Percentiles rank a stretch among this genome's conserved stretches.
These are phyloP conservation scores for Eimeria falciformis DNA, from an alignment of 169 alveolate genomes.

Conservation along the genomic window DNA sequence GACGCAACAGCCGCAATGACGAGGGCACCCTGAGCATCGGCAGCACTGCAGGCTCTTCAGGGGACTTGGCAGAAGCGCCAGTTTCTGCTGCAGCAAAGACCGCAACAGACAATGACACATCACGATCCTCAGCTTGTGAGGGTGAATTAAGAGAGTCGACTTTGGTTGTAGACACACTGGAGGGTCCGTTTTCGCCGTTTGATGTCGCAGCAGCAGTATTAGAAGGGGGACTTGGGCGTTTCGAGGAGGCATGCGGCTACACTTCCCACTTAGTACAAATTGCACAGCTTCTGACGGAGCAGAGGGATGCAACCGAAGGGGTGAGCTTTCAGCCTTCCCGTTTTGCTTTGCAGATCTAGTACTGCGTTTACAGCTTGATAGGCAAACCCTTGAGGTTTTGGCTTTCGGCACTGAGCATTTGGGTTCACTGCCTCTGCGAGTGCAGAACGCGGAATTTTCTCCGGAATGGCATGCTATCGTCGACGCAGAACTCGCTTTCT, in stretches of 20 bases:
- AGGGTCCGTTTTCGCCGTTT: not conserved
- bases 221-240: not conserved
- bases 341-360: not conserved
- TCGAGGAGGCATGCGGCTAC: not conserved
- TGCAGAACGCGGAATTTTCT: not conserved
- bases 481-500: slow-evolving; percentile 3
- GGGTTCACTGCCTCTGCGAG: too few relatives aligned
- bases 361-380: too few relatives aligned
- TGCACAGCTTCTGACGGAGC: not conserved
- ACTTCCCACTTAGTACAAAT: not conserved
- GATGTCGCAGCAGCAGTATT: not conserved
- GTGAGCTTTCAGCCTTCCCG: not conserved
- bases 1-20: not conserved
- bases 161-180: not conserved
- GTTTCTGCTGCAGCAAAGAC: too few relatives aligned
- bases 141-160: too few relatives aligned
- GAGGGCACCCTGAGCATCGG: too few relatives aligned
- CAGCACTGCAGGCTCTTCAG: too few relatives aligned
- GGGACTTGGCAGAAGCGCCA: too few relatives aligned
- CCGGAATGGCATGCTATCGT: not conserved
- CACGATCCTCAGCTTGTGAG: too few relatives aligned
- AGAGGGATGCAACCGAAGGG: not conserved
- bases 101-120: too few relatives aligned
- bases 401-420: too few relatives aligned
- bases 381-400: too few relatives aligned